phyloP scores from a whole-genome alignment of 257 asterid species.

The Lithospermum erythrorhizon region DNA sequence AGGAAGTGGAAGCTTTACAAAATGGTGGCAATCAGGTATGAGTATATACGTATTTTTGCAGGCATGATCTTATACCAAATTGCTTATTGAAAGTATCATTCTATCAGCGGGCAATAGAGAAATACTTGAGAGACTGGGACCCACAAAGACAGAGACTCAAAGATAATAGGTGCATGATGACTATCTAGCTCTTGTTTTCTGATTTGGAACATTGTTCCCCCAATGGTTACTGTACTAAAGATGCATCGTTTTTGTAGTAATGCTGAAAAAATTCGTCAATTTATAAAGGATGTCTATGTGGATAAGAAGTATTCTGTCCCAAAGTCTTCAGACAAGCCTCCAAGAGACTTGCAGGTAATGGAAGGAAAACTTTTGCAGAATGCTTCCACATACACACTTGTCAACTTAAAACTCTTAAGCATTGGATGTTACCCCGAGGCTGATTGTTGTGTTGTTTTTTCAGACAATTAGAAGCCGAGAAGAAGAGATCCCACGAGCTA shows the following conservation, averaged over 20 bases:
- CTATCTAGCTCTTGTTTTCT: background rate
- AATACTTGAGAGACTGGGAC: slow-evolving; percentile 68
- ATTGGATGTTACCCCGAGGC: slow-evolving; percentile 14
- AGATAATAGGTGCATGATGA: slow-evolving; percentile 51
- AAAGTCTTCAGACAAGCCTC: slow-evolving; percentile 57
- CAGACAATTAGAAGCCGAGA: slow-evolving; percentile 60
- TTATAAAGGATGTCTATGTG: slow-evolving; percentile 55
- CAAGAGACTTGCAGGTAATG: slow-evolving; percentile 72
- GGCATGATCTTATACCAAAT: background rate
- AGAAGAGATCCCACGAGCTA: slow-evolving; percentile 76
- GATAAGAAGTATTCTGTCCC: slow-evolving; percentile 46
- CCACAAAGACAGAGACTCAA: slow-evolving; percentile 56
- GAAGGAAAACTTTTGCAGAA: slow-evolving; percentile 13
- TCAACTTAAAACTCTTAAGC: slow-evolving; percentile 7
- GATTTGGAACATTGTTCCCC: background rate
- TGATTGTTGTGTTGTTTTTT: slow-evolving; percentile 18
- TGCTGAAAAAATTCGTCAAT: slow-evolving; percentile 66
- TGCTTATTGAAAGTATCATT: slow-evolving; percentile 1
- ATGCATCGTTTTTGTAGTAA: slow-evolving; percentile 44
- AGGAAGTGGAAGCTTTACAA: slow-evolving; percentile 94
- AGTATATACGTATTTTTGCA: background rate
- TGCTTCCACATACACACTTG: slow-evolving; percentile 8
- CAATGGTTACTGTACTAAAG: background rate
- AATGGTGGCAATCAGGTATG: slow-evolving; percentile 92
- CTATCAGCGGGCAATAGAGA: slow-evolving; percentile 83